These are phyloP conservation scores for Botrytis paeoniae DNA, from an alignment of 2,329 filamentous ascomycete species.

Conservation along the genomic window DNA sequence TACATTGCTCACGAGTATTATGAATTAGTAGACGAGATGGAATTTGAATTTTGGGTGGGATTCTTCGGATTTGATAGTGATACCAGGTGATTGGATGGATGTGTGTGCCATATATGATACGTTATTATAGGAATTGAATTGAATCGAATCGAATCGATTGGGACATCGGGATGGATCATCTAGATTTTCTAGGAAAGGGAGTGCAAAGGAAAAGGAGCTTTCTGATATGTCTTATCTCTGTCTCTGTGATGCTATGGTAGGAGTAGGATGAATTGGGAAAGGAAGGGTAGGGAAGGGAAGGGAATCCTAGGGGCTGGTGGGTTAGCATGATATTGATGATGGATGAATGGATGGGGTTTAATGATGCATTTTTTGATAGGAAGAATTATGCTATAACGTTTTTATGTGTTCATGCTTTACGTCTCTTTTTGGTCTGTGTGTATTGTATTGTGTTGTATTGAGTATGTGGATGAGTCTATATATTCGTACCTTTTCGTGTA, in stretches of 20 bases:
- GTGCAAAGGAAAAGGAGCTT: neutral
- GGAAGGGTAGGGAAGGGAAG: neutral
- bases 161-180: neutral
- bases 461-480: neutral
- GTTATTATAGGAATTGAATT: slow-evolving; percentile 2
- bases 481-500: neutral
- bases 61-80: slow-evolving; percentile 6
- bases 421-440: neutral
- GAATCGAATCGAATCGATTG: neutral
- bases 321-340: neutral
- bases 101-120: slow-evolving; percentile 15
- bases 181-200: slow-evolving; percentile 2
- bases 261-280: neutral
- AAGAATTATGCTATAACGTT: slow-evolving; percentile 8
- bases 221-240: neutral
- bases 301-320: neutral
- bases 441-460: neutral
- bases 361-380: slow-evolving; percentile 12
- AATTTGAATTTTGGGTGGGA: neutral
- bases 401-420: slow-evolving; percentile 1
- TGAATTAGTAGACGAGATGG: slow-evolving; percentile 9
- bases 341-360: neutral
- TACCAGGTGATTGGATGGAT: slow-evolving; percentile 15
- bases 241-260: neutral
- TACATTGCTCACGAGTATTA: slow-evolving; percentile 4